These are phyloP conservation scores for Exophiala bonariae DNA, from an alignment of 2,329 filamentous ascomycete species.

Conservation along the genomic window DNA sequence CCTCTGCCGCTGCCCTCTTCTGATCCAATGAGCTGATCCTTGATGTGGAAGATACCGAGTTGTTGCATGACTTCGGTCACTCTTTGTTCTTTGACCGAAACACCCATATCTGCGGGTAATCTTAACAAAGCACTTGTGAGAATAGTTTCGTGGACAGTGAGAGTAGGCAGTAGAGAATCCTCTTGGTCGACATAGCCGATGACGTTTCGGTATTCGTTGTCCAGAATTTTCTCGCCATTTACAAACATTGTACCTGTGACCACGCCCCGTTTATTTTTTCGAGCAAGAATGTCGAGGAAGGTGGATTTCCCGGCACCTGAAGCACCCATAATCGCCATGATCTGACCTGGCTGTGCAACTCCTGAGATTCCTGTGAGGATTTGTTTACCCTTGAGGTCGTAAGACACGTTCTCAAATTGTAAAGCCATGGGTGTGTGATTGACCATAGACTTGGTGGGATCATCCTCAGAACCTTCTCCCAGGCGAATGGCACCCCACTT, in stretches of 20 bases:
- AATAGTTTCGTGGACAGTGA: constrained; percentile 98
- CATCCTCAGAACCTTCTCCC: constrained; percentile 82
- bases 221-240: constrained; percentile 85
- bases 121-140: constrained; percentile 88
- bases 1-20: constrained; percentile 92
- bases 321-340: constrained; percentile 96
- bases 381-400: constrained; percentile 81
- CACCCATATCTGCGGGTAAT: constrained; percentile 88
- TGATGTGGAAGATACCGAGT: constrained; percentile 90
- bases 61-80: constrained; percentile 94
- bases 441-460: constrained; percentile 79
- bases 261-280: constrained; percentile 90
- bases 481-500: constrained; percentile 73
- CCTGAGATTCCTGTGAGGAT: constrained; percentile 81
- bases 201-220: constrained; percentile 84
- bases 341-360: constrained; percentile 88
- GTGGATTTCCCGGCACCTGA: constrained; percentile 97
- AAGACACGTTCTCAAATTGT: constrained; percentile 84
- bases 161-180: constrained; percentile 90
- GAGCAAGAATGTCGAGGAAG: constrained; percentile 90
- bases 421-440: constrained; percentile 90
- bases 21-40: constrained; percentile 91
- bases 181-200: constrained; percentile 98
- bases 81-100: constrained; percentile 81
- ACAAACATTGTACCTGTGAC: constrained; percentile 82